Evolutionary conservation across 768 basidiomycete genomes (phyloP).

Genomic region (Kwoniella bestiolae): DNA sequence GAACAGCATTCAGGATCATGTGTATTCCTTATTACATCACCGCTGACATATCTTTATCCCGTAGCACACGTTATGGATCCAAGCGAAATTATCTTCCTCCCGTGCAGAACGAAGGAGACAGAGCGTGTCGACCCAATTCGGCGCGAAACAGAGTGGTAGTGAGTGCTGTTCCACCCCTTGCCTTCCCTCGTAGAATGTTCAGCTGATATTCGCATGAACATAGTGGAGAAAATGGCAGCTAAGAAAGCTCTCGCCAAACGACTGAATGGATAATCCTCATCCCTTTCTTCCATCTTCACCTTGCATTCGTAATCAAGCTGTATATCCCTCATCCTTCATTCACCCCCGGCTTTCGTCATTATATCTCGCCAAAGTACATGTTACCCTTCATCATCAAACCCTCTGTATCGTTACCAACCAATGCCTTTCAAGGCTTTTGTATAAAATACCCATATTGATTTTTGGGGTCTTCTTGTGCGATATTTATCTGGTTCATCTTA

Average conservation of each 20-base stretch:
- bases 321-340: background rate
- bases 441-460: background rate
- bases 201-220: background rate
- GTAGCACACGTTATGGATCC: conserved; percentile 25
- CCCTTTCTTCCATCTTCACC: background rate
- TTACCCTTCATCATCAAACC: background rate
- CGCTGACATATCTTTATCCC: background rate
- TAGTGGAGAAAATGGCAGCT: conserved; percentile 33
- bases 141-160: conserved; percentile 27
- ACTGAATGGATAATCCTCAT: conserved; percentile 18
- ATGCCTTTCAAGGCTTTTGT: background rate
- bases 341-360: background rate
- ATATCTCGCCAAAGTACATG: background rate
- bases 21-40: no score
- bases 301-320: background rate
- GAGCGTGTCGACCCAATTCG: conserved; percentile 22
- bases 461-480: background rate
- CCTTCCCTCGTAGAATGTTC: no score
- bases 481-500: no score
- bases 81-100: conserved; percentile 25
- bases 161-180: no score
- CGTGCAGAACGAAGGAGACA: conserved; percentile 18
- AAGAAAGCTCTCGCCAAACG: conserved; percentile 29
- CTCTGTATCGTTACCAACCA: background rate
- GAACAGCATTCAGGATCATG: background rate